These are phyloP conservation scores for Hirsutella thompsonii DNA, from an alignment of 2,329 filamentous ascomycete genomes.

Conservation along the genomic window DNA sequence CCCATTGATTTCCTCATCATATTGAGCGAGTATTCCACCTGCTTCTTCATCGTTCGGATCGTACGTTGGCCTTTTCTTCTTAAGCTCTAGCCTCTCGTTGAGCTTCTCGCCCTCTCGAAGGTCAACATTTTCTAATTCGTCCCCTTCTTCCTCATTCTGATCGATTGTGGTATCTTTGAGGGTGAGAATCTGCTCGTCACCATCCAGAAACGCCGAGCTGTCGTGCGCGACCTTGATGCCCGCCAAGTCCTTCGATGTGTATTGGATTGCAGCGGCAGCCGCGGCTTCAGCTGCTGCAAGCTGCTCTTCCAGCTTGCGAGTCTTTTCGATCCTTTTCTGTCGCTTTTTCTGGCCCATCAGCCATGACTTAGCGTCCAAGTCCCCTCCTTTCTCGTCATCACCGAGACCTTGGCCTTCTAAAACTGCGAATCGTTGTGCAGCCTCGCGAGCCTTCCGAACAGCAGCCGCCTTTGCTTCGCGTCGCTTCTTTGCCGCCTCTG, in stretches of 20 bases:
- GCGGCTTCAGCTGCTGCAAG: slow-evolving; percentile 61
- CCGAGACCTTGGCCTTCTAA: slow-evolving; percentile 77
- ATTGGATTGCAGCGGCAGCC: slow-evolving; percentile 50
- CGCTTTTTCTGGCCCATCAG: slow-evolving; percentile 82
- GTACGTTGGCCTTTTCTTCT: slow-evolving; percentile 84
- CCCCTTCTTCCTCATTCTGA: slow-evolving; percentile 72
- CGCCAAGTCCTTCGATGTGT: slow-evolving; percentile 74
- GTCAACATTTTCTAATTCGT: slow-evolving; percentile 72
- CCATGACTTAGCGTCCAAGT: slow-evolving; percentile 75
- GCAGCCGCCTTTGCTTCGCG: slow-evolving; percentile 72
- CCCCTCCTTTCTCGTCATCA: slow-evolving; percentile 53
- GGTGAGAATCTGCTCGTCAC: slow-evolving; percentile 78
- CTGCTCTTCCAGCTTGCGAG: slow-evolving; percentile 61
- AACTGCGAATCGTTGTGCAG: slow-evolving; percentile 60
- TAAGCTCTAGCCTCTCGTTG: slow-evolving; percentile 65
- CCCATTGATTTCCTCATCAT: slow-evolving; percentile 88
- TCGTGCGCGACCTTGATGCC: slow-evolving; percentile 91
- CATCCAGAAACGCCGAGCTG: slow-evolving; percentile 65
- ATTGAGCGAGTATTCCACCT: slow-evolving; percentile 69
- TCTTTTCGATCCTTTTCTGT: slow-evolving; percentile 78
- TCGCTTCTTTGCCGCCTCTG: slow-evolving; percentile 62
- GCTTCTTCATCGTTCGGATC: slow-evolving; percentile 65
- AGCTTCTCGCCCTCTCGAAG: slow-evolving; percentile 61
- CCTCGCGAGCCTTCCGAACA: slow-evolving; percentile 78
- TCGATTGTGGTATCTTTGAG: slow-evolving; percentile 88